Conservation (phyloP, 192 early-diverging fungal species). For the Allomyces arbusculus region DNA sequence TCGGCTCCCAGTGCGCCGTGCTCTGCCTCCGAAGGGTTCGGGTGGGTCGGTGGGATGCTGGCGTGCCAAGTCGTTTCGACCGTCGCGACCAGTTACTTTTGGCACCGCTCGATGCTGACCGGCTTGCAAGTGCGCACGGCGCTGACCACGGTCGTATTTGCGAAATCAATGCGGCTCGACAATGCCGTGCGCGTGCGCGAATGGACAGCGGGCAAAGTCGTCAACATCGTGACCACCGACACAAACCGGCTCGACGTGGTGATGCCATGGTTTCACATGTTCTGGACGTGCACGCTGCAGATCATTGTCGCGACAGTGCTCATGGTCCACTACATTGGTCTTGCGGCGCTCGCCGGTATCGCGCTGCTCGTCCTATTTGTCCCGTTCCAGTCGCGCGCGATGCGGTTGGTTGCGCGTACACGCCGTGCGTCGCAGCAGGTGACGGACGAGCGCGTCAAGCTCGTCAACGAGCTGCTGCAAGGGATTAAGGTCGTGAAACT, state of each 20-base stretch:
- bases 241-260: not conserved
- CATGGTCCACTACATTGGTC: not conserved
- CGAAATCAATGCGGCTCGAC: not conserved
- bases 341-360: not conserved
- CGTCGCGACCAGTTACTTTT: not conserved
- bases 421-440: slow-evolving; percentile 26
- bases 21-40: not conserved
- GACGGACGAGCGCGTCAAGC: slow-evolving; percentile 52
- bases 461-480: slow-evolving; percentile 41
- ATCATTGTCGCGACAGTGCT: not conserved
- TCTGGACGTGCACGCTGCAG: slow-evolving; percentile 1
- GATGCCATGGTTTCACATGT: not conserved
- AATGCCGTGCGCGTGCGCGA: not conserved
- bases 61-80: not conserved
- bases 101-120: not conserved
- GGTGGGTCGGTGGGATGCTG: not conserved
- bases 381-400: not conserved
- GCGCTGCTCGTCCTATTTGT: not conserved
- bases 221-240: slow-evolving; percentile 2
- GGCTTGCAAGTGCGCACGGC: not conserved
- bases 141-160: not conserved
- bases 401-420: not conserved
- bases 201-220: not conserved
- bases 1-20: not conserved
- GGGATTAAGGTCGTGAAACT: slow-evolving; percentile 61